phyloP scores from a whole-genome alignment of 2,329 filamentous ascomycete species.

The Microsporum audouinii region DNA sequence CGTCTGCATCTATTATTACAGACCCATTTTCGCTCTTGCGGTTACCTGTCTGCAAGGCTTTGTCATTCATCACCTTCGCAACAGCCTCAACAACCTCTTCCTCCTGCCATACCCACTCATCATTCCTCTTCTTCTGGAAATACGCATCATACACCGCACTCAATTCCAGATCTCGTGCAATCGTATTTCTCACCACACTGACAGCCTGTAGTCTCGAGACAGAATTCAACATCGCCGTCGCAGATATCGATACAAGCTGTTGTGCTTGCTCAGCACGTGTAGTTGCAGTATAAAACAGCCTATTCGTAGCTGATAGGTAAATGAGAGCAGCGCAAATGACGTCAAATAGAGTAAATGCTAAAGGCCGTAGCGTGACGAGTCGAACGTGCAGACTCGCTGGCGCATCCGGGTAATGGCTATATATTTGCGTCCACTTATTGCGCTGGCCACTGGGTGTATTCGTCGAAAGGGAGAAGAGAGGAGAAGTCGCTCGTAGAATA shows the following conservation, averaged over 20 bases:
- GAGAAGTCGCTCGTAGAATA: slow-evolving; percentile 40
- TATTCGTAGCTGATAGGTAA: slow-evolving; percentile 68
- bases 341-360: slow-evolving; percentile 56
- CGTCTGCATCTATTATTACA: slow-evolving; percentile 1
- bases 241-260: slow-evolving; percentile 24
- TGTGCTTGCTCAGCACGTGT: slow-evolving; percentile 40
- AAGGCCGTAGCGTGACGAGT: slow-evolving; percentile 49
- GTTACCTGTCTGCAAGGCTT: background rate
- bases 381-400: slow-evolving; percentile 26
- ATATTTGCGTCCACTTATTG: slow-evolving; percentile 34
- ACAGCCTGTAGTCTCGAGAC: slow-evolving; percentile 60
- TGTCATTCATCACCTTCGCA: slow-evolving; percentile 50
- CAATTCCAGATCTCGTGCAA: slow-evolving; percentile 60
- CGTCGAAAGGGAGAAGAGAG: slow-evolving; percentile 22
- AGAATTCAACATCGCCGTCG: slow-evolving; percentile 46
- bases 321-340: slow-evolving; percentile 51
- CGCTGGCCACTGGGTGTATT: background rate
- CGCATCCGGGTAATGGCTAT: slow-evolving; percentile 45
- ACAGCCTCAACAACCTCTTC: slow-evolving; percentile 50
- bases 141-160: slow-evolving; percentile 57
- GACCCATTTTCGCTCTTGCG: background rate
- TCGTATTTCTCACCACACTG: slow-evolving; percentile 68
- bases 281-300: slow-evolving; percentile 57
- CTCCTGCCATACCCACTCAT: slow-evolving; percentile 42
- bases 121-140: slow-evolving; percentile 9